These are phyloP conservation scores for Oryza coarctata DNA, from an alignment of 176 grass and related monocot genomes.

Conservation along the genomic window DNA sequence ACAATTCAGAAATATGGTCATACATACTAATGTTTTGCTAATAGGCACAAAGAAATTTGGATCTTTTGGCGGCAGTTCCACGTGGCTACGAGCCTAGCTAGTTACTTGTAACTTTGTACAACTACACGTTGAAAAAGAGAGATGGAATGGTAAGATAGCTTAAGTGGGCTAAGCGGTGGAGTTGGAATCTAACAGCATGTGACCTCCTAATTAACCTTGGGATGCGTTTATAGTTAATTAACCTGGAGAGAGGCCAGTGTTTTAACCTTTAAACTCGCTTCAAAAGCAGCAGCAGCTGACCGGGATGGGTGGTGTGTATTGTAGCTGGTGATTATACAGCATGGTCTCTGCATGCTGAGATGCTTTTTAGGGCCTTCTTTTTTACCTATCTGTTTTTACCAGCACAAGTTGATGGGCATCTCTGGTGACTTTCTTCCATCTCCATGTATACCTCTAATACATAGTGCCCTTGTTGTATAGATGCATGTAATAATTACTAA, in stretches of 20 bases:
- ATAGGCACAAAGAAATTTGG: background rate
- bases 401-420: background rate
- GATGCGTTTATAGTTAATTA: conserved; percentile 6
- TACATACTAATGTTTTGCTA: no score
- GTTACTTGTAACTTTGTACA: conserved; percentile 16
- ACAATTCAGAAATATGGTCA: no score
- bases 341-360: background rate
- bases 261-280: conserved; percentile 24
- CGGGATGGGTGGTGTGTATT: background rate
- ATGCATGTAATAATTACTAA: background rate
- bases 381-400: background rate
- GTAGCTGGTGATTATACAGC: background rate
- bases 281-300: background rate
- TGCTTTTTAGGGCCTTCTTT: conserved; percentile 27
- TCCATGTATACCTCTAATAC: background rate
- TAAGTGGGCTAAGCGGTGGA: background rate
- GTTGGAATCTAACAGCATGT: conserved; percentile 39
- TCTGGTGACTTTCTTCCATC: background rate
- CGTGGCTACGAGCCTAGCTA: conserved; percentile 14
- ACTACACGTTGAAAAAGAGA: background rate
- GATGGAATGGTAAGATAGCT: background rate
- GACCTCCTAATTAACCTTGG: conserved; percentile 34
- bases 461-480: no score
- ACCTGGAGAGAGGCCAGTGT: background rate
- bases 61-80: background rate